Percentiles rank a stretch among this genome's conserved stretches.
These are phyloP conservation scores for Chamaenerion angustifolium DNA, from an alignment of 345 rosid genomes.

Conservation along the genomic window DNA sequence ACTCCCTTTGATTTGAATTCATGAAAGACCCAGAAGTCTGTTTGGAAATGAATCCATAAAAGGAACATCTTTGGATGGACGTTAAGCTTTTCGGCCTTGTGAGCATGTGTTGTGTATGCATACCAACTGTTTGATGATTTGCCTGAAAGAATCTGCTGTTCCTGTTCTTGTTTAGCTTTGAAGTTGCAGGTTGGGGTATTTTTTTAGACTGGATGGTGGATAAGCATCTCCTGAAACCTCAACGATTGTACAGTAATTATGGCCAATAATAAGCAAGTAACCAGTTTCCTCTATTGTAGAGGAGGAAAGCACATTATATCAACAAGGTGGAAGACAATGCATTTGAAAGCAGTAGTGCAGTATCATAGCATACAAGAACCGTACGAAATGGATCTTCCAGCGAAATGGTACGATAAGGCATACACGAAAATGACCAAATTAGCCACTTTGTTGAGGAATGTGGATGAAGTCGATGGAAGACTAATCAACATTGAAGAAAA, in stretches of 20 bases:
- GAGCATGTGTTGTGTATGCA: too few relatives aligned
- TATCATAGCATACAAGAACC: constrained; percentile 5
- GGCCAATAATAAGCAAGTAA: background rate
- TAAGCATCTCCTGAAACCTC: background rate
- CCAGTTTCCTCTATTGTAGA: background rate
- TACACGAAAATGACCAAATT: constrained; percentile 32
- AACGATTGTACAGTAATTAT: background rate
- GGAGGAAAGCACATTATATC: background rate
- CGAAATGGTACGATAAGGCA: constrained; percentile 32
- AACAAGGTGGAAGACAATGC: background rate
- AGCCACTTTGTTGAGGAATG: constrained; percentile 21
- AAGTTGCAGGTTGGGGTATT: background rate
- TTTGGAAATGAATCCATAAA: too few relatives aligned
- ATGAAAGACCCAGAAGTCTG: too few relatives aligned
- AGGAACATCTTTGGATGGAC: too few relatives aligned
- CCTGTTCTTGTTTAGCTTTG: background rate
- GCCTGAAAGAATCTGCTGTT: background rate
- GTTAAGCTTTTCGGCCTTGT: too few relatives aligned
- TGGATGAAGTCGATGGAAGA: constrained; percentile 50
- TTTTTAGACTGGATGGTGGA: background rate
- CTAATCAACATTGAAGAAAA: constrained; percentile 28
- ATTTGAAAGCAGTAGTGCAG: background rate
- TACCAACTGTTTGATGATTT: constrained; percentile 6
- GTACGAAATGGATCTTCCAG: constrained; percentile 11
- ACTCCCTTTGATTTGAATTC: too few relatives aligned